Percentiles rank a stretch among this genome's conserved stretches.
Conservation (phyloP, 495 filamentous ascomycete species). For the Barbatosphaeria neglecta region DNA sequence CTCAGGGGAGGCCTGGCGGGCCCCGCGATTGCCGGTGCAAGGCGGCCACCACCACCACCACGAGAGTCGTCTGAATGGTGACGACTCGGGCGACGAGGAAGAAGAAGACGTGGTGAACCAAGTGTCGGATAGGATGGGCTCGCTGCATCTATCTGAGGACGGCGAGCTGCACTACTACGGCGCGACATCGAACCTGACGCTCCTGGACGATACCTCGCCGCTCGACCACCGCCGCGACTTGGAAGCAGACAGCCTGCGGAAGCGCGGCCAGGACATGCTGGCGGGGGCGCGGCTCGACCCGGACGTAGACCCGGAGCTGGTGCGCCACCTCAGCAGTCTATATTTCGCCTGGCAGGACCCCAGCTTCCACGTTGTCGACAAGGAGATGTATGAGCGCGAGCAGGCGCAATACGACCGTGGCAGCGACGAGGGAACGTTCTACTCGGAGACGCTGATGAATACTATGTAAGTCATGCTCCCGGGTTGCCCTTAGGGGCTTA, state of each 20-base stretch:
- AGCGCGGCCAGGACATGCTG: slow-evolving; percentile 34
- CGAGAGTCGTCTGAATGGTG: background rate
- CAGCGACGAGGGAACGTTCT: slow-evolving; percentile 32
- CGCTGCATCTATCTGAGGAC: slow-evolving; percentile 36
- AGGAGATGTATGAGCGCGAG: slow-evolving; percentile 33
- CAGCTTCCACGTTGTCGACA: slow-evolving; percentile 37
- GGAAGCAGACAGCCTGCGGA: slow-evolving; percentile 22
- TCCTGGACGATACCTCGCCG: slow-evolving; percentile 23
- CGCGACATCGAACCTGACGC: slow-evolving; percentile 36
- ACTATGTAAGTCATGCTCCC: slow-evolving; percentile 28
- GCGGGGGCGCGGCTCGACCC: slow-evolving; percentile 33
- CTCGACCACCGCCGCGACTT: slow-evolving; percentile 2
- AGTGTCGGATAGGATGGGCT: slow-evolving; percentile 20
- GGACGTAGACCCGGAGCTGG: slow-evolving; percentile 27
- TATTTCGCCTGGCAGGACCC: slow-evolving; percentile 44
- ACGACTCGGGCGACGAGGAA: background rate
- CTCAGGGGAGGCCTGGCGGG: background rate
- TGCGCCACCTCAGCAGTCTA: slow-evolving; percentile 36
- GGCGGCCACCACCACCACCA: background rate
- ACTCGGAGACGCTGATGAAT: slow-evolving; percentile 38
- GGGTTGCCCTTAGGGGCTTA: background rate
- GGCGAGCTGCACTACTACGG: slow-evolving; percentile 39
- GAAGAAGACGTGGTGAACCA: slow-evolving; percentile 4
- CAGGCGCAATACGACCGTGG: slow-evolving; percentile 2
- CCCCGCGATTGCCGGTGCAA: too few relatives aligned